Evolutionary conservation across 2,329 filamentous ascomycete species (phyloP).

Genomic region (Colletotrichum truncatum): DNA sequence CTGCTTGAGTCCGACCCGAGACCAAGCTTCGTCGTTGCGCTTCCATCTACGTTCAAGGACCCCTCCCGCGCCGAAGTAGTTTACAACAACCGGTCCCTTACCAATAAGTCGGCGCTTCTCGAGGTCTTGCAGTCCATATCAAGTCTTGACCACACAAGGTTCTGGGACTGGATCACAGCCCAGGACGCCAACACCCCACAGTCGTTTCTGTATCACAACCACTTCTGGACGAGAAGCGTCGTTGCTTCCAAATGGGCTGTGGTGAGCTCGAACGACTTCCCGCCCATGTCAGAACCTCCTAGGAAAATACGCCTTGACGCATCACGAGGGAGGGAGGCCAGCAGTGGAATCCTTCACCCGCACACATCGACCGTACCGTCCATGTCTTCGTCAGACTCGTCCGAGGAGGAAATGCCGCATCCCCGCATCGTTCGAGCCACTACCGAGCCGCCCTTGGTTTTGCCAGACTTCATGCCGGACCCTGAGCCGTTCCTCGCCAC

Average conservation of each 20-base stretch:
- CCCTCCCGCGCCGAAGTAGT: slow-evolving; percentile 32
- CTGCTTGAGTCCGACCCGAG: slow-evolving; percentile 51
- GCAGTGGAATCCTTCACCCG: slow-evolving; percentile 5
- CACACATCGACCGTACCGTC: background rate
- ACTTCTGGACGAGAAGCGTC: slow-evolving; percentile 47
- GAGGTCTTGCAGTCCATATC: slow-evolving; percentile 41
- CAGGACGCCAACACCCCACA: slow-evolving; percentile 32
- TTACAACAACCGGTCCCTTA: slow-evolving; percentile 50
- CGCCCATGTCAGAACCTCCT: slow-evolving; percentile 40
- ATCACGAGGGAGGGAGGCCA: slow-evolving; percentile 31
- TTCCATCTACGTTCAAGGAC: slow-evolving; percentile 26
- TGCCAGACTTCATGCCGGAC: slow-evolving; percentile 43
- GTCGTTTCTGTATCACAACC: slow-evolving; percentile 41
- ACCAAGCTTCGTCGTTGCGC: slow-evolving; percentile 49
- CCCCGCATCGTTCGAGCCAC: slow-evolving; percentile 40
- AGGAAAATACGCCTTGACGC: slow-evolving; percentile 41
- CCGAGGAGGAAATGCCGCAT: slow-evolving; percentile 8
- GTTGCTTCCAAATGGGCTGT: slow-evolving; percentile 47
- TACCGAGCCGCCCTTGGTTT: slow-evolving; percentile 43
- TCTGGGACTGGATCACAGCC: slow-evolving; percentile 50
- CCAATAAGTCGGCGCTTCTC: slow-evolving; percentile 39
- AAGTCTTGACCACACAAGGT: slow-evolving; percentile 41
- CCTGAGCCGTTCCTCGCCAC: slow-evolving; percentile 49
- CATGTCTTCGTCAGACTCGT: background rate
- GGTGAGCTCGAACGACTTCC: slow-evolving; percentile 48